Base-by-base conservation (phyloP, 257 asterid genomes). In the Gardenia jasminoides region DNA sequence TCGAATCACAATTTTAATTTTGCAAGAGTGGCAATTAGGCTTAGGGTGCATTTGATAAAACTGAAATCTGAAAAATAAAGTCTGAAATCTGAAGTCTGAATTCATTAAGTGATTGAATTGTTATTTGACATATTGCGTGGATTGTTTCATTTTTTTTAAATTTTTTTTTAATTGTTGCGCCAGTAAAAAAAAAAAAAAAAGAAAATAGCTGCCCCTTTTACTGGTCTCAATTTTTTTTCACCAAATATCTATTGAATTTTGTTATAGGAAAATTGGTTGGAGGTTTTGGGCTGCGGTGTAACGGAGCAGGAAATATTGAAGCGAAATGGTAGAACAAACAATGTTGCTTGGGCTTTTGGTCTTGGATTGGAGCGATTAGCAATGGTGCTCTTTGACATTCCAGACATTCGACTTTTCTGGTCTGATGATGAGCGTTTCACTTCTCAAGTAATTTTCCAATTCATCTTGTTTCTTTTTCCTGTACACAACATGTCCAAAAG, bases 341-440 rank as follows among this genome's bases (percentile, higher is more conserved):
- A 86, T 84, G 94, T 93, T 75, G 99, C 97, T 82, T 96, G 99
- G 99, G 99, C 99, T 61, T 95, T 95, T 86, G 99, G 99, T 74
- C 99, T 95, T 85, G 99, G 99, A 67, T 84, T 95, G 85, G 98
- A 95, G 86, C 89, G 98, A 33, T 79, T 95, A 81, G 97, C 99
- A 43, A 95, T 95, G 99, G 97, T 95, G 81, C 86, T 93, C 56
- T 93, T 93, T 80, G 97, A 95, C 77, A 95, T 93, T 86, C 98
- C 99, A 76, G 98, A 93, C 85, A 92, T 95, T 78, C 96, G 97
- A 70, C 98, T 95, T 82, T 95, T 95, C 88, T 95, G 99, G 99
- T 85, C 94, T 16, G 72, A 74, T n/a, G 99, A 96, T 67, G 88
- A 92, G 86, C 99, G 94, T 76, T 96, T 96, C 83, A 93, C 97